Conservation (phyloP, 75 land plant species). For the Pinus taeda region DNA sequence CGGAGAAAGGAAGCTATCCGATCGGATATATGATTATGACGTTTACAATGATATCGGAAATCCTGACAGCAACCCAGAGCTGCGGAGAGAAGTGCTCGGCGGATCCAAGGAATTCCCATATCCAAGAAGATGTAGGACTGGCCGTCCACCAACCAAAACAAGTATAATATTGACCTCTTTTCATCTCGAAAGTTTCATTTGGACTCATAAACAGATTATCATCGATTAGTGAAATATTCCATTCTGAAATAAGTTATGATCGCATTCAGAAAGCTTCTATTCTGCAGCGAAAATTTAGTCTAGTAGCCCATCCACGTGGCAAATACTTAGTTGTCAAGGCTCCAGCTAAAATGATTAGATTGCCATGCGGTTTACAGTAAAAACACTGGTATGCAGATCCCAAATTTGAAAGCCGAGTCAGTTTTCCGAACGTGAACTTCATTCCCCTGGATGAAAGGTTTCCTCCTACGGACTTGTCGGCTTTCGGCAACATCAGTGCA, state of each 20-base stretch:
- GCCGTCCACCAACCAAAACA: neutral
- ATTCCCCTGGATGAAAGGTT: neutral
- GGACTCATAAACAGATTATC: too few species aligned
- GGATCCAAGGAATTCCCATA: slow-evolving; percentile 1
- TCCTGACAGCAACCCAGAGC: neutral
- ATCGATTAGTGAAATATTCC: too few species aligned
- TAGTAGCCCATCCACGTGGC: too few species aligned
- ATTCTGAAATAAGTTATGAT: too few species aligned
- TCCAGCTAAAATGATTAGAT: too few species aligned
- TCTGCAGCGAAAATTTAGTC: too few species aligned
- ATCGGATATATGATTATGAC: slow-evolving; percentile 28
- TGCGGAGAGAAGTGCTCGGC: neutral
- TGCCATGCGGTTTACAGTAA: too few species aligned
- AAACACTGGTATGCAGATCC: too few species aligned
- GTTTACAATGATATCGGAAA: slow-evolving; percentile 18
- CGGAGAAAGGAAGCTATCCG: slow-evolving; percentile 14
- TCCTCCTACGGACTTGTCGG: neutral
- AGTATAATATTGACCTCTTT: neutral
- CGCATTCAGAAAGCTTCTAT: too few species aligned
- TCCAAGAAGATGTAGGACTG: neutral
- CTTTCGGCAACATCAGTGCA: neutral
- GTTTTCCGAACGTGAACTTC: neutral
- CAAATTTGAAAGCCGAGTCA: too few species aligned
- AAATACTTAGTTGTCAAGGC: too few species aligned
- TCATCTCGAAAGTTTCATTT: too few species aligned